phyloP scores from a whole-genome alignment of 2,329 filamentous ascomycete genomes.

The Bipolaris victoriae region DNA sequence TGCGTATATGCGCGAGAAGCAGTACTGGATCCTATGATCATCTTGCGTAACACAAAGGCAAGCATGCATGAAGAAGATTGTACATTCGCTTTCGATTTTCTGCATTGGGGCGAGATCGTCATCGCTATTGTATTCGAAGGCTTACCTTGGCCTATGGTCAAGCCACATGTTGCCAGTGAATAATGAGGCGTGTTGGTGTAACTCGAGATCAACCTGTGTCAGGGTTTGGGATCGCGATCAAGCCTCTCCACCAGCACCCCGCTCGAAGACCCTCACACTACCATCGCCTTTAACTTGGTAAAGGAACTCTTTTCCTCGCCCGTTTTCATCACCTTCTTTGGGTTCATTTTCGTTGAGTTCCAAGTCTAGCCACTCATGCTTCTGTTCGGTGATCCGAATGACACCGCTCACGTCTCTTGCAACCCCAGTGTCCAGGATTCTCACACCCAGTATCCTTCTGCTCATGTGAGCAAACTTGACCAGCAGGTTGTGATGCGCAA shows the following conservation, averaged over 20 bases:
- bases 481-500: slow-evolving; percentile 60
- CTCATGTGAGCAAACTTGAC: slow-evolving; percentile 77
- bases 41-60: neutral
- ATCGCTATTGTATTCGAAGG: neutral
- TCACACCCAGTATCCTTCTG: slow-evolving; percentile 70
- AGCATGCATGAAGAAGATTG: neutral
- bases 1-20: neutral
- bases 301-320: slow-evolving; percentile 71
- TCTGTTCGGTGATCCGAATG: slow-evolving; percentile 69
- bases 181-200: neutral
- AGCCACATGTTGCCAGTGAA: neutral
- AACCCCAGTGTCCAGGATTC: slow-evolving; percentile 83
- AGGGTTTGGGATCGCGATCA: neutral
- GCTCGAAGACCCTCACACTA: slow-evolving; percentile 80
- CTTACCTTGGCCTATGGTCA: neutral
- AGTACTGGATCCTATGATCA: neutral
- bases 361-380: slow-evolving; percentile 36
- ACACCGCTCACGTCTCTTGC: slow-evolving; percentile 92
- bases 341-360: slow-evolving; percentile 29
- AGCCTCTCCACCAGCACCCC: slow-evolving; percentile 61
- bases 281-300: slow-evolving; percentile 84
- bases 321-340: slow-evolving; percentile 27
- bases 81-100: neutral
- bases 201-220: neutral
- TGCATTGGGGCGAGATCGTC: neutral